A percentile compares a stretch with the other conserved stretches of the same genome.
Conservation (phyloP, 2,329 filamentous ascomycete species). For the Talaromyces sp. region DNA sequence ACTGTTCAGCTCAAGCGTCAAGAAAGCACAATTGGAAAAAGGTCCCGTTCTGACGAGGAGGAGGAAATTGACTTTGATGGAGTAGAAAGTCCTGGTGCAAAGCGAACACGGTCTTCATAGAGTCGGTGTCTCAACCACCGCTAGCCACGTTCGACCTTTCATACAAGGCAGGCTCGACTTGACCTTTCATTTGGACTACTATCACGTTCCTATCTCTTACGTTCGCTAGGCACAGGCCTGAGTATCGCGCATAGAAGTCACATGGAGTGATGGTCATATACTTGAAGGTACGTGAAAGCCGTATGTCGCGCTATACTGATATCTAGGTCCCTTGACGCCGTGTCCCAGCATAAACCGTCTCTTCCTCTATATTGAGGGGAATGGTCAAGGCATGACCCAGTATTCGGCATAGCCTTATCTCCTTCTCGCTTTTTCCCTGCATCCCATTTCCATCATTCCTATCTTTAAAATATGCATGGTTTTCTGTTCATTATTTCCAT, state of each 20-base stretch:
- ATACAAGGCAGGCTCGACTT: neutral
- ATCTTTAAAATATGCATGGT: neutral
- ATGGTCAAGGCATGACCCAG: neutral
- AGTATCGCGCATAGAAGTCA: neutral
- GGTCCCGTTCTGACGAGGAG: conserved; percentile 36
- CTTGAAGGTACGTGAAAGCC: conserved; percentile 1
- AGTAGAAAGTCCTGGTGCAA: conserved; percentile 41
- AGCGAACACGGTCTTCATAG: conserved; percentile 51
- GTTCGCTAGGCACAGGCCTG: neutral
- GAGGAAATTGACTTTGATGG: conserved; percentile 29
- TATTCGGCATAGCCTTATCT: neutral
- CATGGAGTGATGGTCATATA: neutral
- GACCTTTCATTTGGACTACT: neutral
- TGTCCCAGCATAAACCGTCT: neutral
- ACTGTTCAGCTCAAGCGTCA: conserved; percentile 16
- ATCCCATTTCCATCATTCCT: neutral
- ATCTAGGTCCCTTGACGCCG: conserved; percentile 9
- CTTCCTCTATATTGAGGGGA: neutral
- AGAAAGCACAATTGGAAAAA: conserved; percentile 30
- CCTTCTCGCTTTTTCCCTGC: neutral
- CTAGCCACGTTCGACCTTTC: neutral
- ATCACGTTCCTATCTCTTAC: neutral
- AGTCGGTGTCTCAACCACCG: neutral
- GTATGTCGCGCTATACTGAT: neutral
- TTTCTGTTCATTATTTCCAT: conserved; percentile 2